Base-by-base conservation (phyloP, 208 protist species). In the Herpetomonas tarakana region DNA sequence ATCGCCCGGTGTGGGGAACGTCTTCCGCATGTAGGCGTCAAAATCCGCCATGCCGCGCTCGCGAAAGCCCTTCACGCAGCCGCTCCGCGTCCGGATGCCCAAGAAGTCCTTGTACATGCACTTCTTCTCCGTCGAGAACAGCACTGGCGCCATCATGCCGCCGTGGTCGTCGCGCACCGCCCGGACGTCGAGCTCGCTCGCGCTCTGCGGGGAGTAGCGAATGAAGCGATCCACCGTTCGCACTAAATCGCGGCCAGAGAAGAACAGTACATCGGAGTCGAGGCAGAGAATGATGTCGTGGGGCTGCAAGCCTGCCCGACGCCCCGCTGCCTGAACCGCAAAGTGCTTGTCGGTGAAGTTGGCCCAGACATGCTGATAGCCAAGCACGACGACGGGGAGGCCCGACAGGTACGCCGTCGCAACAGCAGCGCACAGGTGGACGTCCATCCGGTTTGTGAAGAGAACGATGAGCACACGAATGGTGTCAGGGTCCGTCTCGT, bases 311-410 rank as follows among this genome's bases (percentile, higher is more conserved):
- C 14, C 35, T 14, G 35, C 35, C 35, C 35, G 35, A 6, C 9
- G 9, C 35, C 6, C 9, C 35, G 35, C 35, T 14, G 6, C 14
- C 14, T 41, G 35, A 6, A 41, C 35, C 14, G 6, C 35, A 41
- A 41, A 41, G 35, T 41, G 35, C 35, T 41, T 41, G 35, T 41
- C 35, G 35, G 35, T 41, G 35, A 41, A 41, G 35, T 41, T 41
- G 35, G 6, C 9, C 6, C 6, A 41, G 6, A 18, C 35, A 14
- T 41, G 35, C 35, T 41, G 6, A 14, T 18, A 41, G 9, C 35
- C 35, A 18, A 41, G 35, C 6, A 41, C 14, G 35, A 41, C 35
- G 14, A 41, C 14, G 35, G 35, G 35, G 9, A 41, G 14, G 9
- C 35, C 35, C 9, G 35, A 41, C 9, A 41, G 35, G 35, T 41